These are phyloP conservation scores for Aurantiochytrium sp. DNA, from an alignment of 108 stramenopile species.

Conservation along the genomic window DNA sequence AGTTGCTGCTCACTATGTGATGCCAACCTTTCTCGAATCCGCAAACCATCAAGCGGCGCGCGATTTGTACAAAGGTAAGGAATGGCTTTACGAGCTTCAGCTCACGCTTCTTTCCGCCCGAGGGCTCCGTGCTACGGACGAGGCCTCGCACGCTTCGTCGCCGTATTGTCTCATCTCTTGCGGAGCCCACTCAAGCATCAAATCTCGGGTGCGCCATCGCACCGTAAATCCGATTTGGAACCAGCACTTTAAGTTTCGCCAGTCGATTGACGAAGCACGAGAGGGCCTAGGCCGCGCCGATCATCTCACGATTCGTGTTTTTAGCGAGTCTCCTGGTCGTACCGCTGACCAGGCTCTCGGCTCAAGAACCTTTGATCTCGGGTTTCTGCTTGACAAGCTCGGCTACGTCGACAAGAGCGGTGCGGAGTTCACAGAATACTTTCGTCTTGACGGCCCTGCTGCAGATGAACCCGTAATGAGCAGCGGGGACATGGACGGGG, in stretches of 20 bases:
- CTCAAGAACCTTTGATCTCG: background rate
- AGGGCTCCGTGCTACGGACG: background rate
- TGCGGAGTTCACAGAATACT: background rate
- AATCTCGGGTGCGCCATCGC: background rate
- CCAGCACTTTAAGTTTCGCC: background rate
- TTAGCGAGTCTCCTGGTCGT: background rate
- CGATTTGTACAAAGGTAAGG: background rate
- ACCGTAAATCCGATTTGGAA: conserved; percentile 8
- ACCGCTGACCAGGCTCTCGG: background rate
- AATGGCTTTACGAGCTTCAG: conserved; percentile 1
- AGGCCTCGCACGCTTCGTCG: background rate
- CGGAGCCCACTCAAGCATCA: background rate
- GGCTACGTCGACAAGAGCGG: conserved; percentile 5
- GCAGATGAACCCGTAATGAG: background rate
- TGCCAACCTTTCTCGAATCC: background rate
- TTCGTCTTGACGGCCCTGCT: background rate
- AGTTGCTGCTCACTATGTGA: background rate
- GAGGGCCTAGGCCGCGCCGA: background rate
- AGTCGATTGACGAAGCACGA: background rate
- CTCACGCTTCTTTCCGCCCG: background rate
- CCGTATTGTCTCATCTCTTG: background rate
- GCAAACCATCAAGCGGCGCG: background rate
- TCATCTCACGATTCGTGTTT: background rate
- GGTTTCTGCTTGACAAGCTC: background rate
- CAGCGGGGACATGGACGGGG: too few relatives aligned